Evolutionary conservation across 1,139 yeast genomes (phyloP), one percentile per base, ranked within the genome.

Genomic region (Meyerozyma guilliermondii): DNA sequence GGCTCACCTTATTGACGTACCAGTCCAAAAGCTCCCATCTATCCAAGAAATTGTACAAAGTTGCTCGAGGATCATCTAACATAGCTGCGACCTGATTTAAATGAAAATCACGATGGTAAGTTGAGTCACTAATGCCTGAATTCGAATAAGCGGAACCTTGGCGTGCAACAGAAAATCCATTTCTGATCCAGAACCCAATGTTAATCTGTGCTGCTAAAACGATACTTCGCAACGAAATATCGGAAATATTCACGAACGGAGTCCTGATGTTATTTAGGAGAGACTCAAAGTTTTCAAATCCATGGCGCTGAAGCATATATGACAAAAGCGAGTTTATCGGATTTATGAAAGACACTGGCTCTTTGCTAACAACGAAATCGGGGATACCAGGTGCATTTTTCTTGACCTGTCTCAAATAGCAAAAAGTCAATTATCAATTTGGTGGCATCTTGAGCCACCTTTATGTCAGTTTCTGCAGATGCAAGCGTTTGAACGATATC

Each of bases 181-280:
- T 92, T 58, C 98, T 76, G 3, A 92, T 87, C 98, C 98, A 92
- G 47, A 84, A 78, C 0, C 96, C 95, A 2, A 79, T 74, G 38
- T 80, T 78, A 13, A 89, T 80, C 58, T 92, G 97, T 0, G 91
- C 72, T 7, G 83, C 71, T 17, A 87, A 64, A 0, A 86, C 95
- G 9, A 81, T 65, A 17, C 83, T 72, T 53, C 86, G 68, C 40
- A 85, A 61, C 0, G 86, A 72, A 38, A 73, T 63, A 55, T 82
- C 88, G 0, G 84, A 68, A 16, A 80, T 64, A 3, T 59, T 57
- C 43, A 74, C 51, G 46, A 76, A 71, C 18, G 71, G 69, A 6
- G 41, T 39, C 5, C 46, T 47, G 16, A 54, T 30, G 4, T 44
- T 43, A 6, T 20, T 18, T n/a, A 66, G 43, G 2, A 52, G 34